Conservation (phyloP, 2,329 filamentous ascomycete genomes). For the Penicillium griseofulvum region DNA sequence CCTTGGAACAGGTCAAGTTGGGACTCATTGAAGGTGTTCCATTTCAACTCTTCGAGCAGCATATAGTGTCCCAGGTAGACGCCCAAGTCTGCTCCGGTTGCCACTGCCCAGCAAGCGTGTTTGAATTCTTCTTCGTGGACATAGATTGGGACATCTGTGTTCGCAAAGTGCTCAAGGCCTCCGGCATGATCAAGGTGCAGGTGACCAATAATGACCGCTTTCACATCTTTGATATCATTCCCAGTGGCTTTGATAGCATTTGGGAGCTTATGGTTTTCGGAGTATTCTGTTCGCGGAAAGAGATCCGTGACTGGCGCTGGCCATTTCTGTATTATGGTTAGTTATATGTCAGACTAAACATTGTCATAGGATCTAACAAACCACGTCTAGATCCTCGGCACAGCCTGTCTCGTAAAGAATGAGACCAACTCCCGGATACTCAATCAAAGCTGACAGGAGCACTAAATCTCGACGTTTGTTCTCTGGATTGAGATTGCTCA, state of each 20-base stretch:
- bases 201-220: conserved; percentile 48
- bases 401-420: conserved; percentile 50
- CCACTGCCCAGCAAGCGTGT: conserved; percentile 47
- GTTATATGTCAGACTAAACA: not conserved
- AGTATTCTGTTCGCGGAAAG: conserved; percentile 39
- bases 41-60: conserved; percentile 39
- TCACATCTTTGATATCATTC: conserved; percentile 48
- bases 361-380: conserved; percentile 17
- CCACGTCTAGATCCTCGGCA: conserved; percentile 42
- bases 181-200: conserved; percentile 51
- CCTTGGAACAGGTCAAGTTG: conserved; percentile 43
- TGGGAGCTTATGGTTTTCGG: conserved; percentile 33
- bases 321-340: conserved; percentile 30
- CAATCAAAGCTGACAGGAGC: conserved; percentile 45
- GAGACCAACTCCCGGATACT: conserved; percentile 45
- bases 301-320: conserved; percentile 38
- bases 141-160: conserved; percentile 46
- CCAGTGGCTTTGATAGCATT: conserved; percentile 38
- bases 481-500: conserved; percentile 37
- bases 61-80: conserved; percentile 42
- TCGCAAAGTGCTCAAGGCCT: conserved; percentile 47
- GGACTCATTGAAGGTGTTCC: conserved; percentile 44
- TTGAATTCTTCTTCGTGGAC: conserved; percentile 51
- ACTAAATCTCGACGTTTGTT: conserved; percentile 45
- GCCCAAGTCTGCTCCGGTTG: conserved; percentile 42